Base-by-base conservation (phyloP, 163 green algal species). In the Trebouxia gelatinosa region DNA sequence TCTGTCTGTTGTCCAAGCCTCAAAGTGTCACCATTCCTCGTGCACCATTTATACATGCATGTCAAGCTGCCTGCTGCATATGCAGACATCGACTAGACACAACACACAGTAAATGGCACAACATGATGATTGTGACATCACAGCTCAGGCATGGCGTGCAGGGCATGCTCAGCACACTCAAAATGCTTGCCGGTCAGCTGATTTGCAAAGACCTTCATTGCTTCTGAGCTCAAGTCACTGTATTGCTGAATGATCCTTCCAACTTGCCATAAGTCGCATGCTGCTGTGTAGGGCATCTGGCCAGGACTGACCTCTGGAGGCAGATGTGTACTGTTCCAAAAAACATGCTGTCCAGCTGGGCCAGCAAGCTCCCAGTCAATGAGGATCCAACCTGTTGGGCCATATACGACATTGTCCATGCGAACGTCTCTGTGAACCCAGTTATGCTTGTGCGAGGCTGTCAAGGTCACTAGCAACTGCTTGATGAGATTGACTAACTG, bases 391-490 rank as follows among this genome's bases (percentile, higher is more conserved):
- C 50, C 50, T 61, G 50, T 61, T 61, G 50, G 50, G 50, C 50
- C 50, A 61, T 61, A 23, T 23, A 61, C 50, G 21, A 61, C n/a
- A 61, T 61, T 61, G 50, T 61, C 50, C 50, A 61, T 61, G 50
- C 50, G 50, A 61, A 61, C 28, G 50, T 61, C 50, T 61, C 50
- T 61, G 28, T 61, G 50, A 61, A 61, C 50, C 50, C 50, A 61
- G 46, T 61, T 61, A 31, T 61, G 50, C 43, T 54, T 2, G 54
- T 87, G n/a, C n/a, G n/a, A n/a, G n/a, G n/a, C n/a, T n/a, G n/a
- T n/a, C n/a, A n/a, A n/a, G n/a, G n/a, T n/a, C n/a, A n/a, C n/a
- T n/a, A n/a, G n/a, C n/a, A n/a, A n/a, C n/a, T n/a, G n/a, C n/a
- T n/a, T n/a, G n/a, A n/a, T n/a, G n/a, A n/a, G n/a, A n/a, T n/a